Evolutionary conservation across 805 yeast species (phyloP).

Genomic region (Diddensiella caesifluorescens): DNA sequence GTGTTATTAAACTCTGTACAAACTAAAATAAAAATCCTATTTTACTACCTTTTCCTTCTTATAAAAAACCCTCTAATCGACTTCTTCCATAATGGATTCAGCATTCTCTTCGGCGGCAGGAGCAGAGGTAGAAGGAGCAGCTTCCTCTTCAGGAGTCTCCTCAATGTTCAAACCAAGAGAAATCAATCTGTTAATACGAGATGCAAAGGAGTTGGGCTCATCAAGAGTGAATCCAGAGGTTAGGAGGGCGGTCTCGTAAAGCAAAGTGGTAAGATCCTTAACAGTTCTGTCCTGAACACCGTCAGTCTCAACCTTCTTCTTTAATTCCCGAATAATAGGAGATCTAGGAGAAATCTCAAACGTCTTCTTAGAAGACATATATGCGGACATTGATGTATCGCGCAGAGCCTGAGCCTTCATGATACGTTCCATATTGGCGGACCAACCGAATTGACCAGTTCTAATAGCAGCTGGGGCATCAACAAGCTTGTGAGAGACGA

Average conservation of each 20-base stretch:
- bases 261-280: slow-evolving; percentile 91
- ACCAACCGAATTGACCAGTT: slow-evolving; percentile 99
- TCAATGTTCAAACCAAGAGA: slow-evolving; percentile 98
- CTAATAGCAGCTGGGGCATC: slow-evolving; percentile 99
- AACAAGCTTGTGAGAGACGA: slow-evolving; percentile 93
- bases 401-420: slow-evolving; percentile 99
- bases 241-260: slow-evolving; percentile 96
- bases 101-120: slow-evolving; percentile 57
- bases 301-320: slow-evolving; percentile 91
- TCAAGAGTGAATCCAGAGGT: slow-evolving; percentile 99
- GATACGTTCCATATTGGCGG: slow-evolving; percentile 99
- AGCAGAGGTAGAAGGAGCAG: slow-evolving; percentile 33
- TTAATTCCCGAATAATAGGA: slow-evolving; percentile 90
- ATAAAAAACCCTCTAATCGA: slow-evolving; percentile 53
- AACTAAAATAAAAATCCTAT: not conserved
- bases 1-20: slow-evolving; percentile 2
- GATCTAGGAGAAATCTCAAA: slow-evolving; percentile 98
- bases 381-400: slow-evolving; percentile 97
- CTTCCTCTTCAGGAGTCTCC: slow-evolving; percentile 40
- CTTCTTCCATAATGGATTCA: slow-evolving; percentile 99
- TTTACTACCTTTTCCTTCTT: not conserved
- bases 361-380: slow-evolving; percentile 99
- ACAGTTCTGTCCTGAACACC: slow-evolving; percentile 99
- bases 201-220: slow-evolving; percentile 96
- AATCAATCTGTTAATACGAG: slow-evolving; percentile 96